Evolutionary conservation across 805 yeast genomes (phyloP).

Genomic region (Dipodascopsis uninucleata): DNA sequence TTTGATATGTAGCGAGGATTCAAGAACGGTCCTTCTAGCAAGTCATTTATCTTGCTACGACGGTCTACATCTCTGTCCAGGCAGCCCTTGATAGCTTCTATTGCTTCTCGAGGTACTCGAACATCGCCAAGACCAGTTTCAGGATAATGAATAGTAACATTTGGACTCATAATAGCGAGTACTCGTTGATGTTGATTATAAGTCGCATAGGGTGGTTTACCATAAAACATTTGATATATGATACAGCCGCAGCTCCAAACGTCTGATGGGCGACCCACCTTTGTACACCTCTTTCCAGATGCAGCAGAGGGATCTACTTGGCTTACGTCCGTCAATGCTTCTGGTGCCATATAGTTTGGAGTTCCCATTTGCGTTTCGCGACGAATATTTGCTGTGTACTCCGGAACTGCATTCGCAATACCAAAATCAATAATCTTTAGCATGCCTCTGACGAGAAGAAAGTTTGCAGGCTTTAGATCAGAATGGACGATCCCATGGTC

Average conservation of each 20-base stretch:
- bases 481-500: slow-evolving; percentile 80
- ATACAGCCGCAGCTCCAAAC: slow-evolving; percentile 98
- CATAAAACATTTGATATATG: slow-evolving; percentile 91
- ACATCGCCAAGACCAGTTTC: slow-evolving; percentile 56
- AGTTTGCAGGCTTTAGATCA: slow-evolving; percentile 63
- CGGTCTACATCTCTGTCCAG: slow-evolving; percentile 64
- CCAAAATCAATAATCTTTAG: slow-evolving; percentile 93
- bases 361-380: slow-evolving; percentile 92
- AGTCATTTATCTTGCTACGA: slow-evolving; percentile 60
- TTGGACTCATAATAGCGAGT: slow-evolving; percentile 82
- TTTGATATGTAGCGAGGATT: slow-evolving; percentile 71
- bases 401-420: slow-evolving; percentile 82
- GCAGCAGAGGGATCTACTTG: slow-evolving; percentile 35
- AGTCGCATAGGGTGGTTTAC: slow-evolving; percentile 82
- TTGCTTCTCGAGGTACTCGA: slow-evolving; percentile 62
- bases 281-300: slow-evolving; percentile 47
- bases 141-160: slow-evolving; percentile 65
- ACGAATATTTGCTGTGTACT: slow-evolving; percentile 83
- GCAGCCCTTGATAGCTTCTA: slow-evolving; percentile 71
- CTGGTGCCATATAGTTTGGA: slow-evolving; percentile 98
- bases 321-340: slow-evolving; percentile 68
- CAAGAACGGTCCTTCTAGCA: slow-evolving; percentile 62
- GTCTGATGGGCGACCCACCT: slow-evolving; percentile 91
- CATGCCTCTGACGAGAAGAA: slow-evolving; percentile 62
- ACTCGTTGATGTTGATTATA: slow-evolving; percentile 73